Evolutionary conservation across 202 grass and related monocot genomes (phyloP).

Genomic region (Eragrostis tef): DNA sequence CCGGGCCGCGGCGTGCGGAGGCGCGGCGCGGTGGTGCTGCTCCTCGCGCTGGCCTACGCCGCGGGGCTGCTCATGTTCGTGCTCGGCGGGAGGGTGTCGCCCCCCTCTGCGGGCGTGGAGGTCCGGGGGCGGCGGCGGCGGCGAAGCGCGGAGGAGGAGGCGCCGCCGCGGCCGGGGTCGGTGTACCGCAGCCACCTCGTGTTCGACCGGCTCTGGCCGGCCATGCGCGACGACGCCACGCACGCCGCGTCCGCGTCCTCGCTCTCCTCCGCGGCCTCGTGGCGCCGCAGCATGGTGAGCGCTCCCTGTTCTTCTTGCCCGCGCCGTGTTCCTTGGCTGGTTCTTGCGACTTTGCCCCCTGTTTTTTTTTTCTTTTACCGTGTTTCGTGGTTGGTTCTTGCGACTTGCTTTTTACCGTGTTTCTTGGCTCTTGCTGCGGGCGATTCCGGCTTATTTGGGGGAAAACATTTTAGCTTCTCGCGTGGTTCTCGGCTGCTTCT

Average conservation of each 20-base stretch:
- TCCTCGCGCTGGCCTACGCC: constrained; percentile 59
- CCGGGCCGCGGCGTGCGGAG: constrained; percentile 30
- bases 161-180: constrained; percentile 51
- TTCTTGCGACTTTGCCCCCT: neutral
- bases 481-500: neutral
- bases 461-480: neutral
- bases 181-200: constrained; percentile 79
- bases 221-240: constrained; percentile 59
- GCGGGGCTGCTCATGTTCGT: constrained; percentile 56
- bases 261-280: constrained; percentile 31
- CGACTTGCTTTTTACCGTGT: too few relatives aligned
- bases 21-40: constrained; percentile 45
- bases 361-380: neutral
- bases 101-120: constrained; percentile 32
- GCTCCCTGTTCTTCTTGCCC: neutral
- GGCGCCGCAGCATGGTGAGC: constrained; percentile 54
- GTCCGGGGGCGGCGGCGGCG: constrained; percentile 38
- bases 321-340: neutral
- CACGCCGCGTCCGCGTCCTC: constrained; percentile 23
- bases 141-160: neutral
- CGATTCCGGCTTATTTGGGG: neutral
- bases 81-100: constrained; percentile 41
- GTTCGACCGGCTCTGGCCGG: constrained; percentile 77
- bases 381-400: constrained; percentile 12
- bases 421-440: neutral